Evolutionary conservation across 306 rosid species (phyloP).

Genomic region (Fragaria nilgerrensis): DNA sequence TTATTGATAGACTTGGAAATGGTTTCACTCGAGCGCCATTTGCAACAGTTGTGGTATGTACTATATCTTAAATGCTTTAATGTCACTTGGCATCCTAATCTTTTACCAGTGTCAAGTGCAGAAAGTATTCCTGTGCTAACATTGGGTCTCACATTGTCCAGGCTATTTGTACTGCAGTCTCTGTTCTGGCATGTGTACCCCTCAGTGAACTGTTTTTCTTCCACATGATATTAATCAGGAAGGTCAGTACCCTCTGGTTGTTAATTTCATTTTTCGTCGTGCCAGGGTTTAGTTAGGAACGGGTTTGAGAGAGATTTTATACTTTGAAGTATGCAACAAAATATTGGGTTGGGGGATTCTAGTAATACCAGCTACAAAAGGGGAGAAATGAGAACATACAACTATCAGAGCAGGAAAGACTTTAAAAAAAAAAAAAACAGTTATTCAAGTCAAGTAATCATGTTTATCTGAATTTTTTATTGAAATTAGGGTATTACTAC

Average conservation of each 20-base stretch:
- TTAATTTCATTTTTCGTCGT: conserved; percentile 15
- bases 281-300: conserved; percentile 22
- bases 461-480: conserved; percentile 9
- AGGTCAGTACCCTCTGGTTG: conserved; percentile 60
- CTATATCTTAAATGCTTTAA: conserved; percentile 22
- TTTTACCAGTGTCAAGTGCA: conserved; percentile 15
- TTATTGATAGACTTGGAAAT: conserved; percentile 90
- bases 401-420: neutral
- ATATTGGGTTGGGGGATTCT: conserved; percentile 13
- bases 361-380: neutral
- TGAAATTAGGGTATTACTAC: conserved; percentile 90
- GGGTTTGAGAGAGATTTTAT: conserved; percentile 16
- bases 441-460: conserved; percentile 14
- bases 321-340: conserved; percentile 4
- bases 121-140: conserved; percentile 32
- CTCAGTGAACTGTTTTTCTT: conserved; percentile 93
- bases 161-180: conserved; percentile 87
- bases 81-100: conserved; percentile 19
- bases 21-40: conserved; percentile 95
- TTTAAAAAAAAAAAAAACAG: no score
- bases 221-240: conserved; percentile 92
- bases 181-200: conserved; percentile 91
- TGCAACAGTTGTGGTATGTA: conserved; percentile 85
- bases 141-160: conserved; percentile 37
- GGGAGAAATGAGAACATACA: neutral